Conservation (phyloP, 176 grass and related monocot species). For the Raddia distichophylla region DNA sequence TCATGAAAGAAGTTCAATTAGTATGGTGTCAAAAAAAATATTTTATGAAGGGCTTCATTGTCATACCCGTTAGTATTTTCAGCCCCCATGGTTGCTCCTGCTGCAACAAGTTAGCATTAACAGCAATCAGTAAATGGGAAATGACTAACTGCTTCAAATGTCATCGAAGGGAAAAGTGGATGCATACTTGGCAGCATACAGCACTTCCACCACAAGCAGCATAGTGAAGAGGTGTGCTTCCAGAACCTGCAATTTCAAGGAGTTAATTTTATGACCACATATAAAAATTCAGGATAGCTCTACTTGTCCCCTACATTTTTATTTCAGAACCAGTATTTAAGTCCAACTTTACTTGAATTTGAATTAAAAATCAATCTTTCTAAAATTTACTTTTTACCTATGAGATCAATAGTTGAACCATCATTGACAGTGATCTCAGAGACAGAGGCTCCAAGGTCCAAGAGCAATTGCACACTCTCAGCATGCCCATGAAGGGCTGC, state of each 20-base stretch:
- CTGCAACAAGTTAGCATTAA: conserved; percentile 72
- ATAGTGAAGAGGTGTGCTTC: conserved; percentile 92
- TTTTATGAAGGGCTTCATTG: conserved; percentile 2
- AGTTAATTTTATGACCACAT: conserved; percentile 31
- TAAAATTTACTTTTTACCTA: conserved; percentile 56
- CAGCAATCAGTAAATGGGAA: conserved; percentile 44
- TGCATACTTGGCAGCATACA: conserved; percentile 89
- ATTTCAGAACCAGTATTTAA: background rate
- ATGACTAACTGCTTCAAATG: conserved; percentile 22
- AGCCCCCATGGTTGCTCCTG: conserved; percentile 77
- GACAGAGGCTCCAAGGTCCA: conserved; percentile 89
- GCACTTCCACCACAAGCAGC: conserved; percentile 92
- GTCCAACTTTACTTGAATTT: conserved; percentile 24
- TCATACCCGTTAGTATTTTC: conserved; percentile 82
- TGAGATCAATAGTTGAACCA: conserved; percentile 98
- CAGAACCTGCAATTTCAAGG: conserved; percentile 68
- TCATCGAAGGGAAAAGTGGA: conserved; percentile 35
- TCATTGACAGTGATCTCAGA: conserved; percentile 85
- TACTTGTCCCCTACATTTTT: background rate
- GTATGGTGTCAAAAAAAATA: conserved; percentile 19
- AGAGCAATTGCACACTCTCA: conserved; percentile 80
- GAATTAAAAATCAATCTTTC: background rate
- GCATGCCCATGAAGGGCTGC: conserved; percentile 84
- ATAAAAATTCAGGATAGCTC: background rate
- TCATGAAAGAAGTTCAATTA: conserved; percentile 13